Conservation (phyloP, 495 filamentous ascomycete species). For the Recurvomyces mirabilis region DNA sequence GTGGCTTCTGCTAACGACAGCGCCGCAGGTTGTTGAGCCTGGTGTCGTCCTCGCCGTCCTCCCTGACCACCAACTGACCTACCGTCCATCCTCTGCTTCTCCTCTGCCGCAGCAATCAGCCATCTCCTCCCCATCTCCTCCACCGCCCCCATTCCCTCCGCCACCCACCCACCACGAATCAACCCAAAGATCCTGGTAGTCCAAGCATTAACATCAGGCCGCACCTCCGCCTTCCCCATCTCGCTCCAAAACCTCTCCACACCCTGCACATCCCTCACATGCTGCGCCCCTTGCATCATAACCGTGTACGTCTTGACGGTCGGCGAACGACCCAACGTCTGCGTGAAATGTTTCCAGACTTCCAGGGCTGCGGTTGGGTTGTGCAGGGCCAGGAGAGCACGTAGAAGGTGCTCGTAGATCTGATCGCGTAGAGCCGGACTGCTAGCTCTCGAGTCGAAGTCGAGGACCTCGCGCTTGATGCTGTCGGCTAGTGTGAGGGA, state of each 20-base stretch:
- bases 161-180: conserved; percentile 33
- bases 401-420: conserved; percentile 45
- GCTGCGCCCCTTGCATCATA: conserved; percentile 51
- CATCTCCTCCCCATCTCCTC: conserved; percentile 48
- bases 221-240: conserved; percentile 38
- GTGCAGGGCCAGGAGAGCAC: conserved; percentile 38
- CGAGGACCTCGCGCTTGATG: conserved; percentile 15
- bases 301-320: conserved; percentile 47
- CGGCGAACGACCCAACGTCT: conserved; percentile 35
- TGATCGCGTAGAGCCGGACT: not conserved
- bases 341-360: conserved; percentile 50
- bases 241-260: conserved; percentile 49
- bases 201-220: conserved; percentile 50
- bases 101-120: conserved; percentile 27
- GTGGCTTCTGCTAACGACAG: conserved; percentile 4
- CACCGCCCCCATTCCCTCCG: conserved; percentile 45
- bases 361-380: conserved; percentile 39
- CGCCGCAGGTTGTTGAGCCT: not conserved
- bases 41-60: not conserved
- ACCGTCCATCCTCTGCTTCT: not conserved
- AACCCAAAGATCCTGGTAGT: conserved; percentile 51
- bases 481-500: conserved; percentile 3
- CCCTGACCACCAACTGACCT: not conserved
- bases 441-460: not conserved
- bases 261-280: conserved; percentile 36